Evolutionary conservation across 768 basidiomycete genomes (phyloP).

Genomic region (Trametes cingulata): DNA sequence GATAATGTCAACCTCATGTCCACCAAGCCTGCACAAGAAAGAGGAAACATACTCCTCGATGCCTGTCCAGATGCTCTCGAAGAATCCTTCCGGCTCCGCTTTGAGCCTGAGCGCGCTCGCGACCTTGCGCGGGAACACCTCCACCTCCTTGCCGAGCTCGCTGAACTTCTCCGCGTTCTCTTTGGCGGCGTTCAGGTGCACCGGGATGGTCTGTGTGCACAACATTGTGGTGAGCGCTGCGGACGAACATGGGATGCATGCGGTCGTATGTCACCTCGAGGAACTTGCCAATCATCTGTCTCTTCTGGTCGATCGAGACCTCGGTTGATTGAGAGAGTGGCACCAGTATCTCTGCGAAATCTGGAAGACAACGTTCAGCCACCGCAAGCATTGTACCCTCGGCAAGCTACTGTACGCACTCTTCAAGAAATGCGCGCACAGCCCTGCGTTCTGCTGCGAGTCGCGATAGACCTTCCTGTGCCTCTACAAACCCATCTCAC

Average conservation of each 20-base stretch:
- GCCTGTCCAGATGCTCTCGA: slow-evolving; percentile 26
- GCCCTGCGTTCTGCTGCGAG: slow-evolving; percentile 30
- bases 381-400: neutral
- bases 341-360: slow-evolving; percentile 29
- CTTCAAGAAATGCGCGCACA: slow-evolving; percentile 29
- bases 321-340: slow-evolving; percentile 25
- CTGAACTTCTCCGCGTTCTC: slow-evolving; percentile 24
- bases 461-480: slow-evolving; percentile 30
- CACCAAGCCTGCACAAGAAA: neutral
- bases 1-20: neutral
- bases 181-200: slow-evolving; percentile 28
- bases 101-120: slow-evolving; percentile 27
- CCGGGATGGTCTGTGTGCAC: slow-evolving; percentile 24
- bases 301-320: slow-evolving; percentile 26
- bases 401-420: slow-evolving; percentile 18
- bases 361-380: slow-evolving; percentile 9
- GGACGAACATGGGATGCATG: neutral
- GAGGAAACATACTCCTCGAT: slow-evolving; percentile 26
- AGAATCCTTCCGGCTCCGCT: slow-evolving; percentile 28
- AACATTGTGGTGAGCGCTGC: neutral
- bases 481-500: slow-evolving; percentile 9
- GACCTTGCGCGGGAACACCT: slow-evolving; percentile 32
- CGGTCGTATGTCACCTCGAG: slow-evolving; percentile 22
- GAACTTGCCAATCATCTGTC: slow-evolving; percentile 32
- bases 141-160: slow-evolving; percentile 28